Conservation (phyloP, 164 flowering plant genomes). For the Aristolochia fimbriata region DNA sequence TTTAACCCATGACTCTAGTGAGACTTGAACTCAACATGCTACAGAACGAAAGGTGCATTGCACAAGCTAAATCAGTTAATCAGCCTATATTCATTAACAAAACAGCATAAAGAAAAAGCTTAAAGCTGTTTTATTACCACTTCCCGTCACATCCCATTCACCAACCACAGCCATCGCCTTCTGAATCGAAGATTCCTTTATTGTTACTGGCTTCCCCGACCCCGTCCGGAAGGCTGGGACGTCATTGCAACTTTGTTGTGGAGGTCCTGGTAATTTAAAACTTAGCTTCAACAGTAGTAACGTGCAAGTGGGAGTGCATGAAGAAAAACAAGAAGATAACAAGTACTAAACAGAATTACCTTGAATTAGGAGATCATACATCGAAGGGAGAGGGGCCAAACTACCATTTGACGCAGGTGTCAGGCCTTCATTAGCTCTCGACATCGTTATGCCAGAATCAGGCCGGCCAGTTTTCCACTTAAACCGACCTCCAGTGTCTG, state of each 20-base stretch:
- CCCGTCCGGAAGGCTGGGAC: slow-evolving; percentile 64
- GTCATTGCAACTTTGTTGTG: slow-evolving; percentile 12
- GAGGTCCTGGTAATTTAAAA: slow-evolving; percentile 26
- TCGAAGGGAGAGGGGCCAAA: slow-evolving; percentile 47
- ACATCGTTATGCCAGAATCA: slow-evolving; percentile 3
- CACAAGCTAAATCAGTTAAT: not conserved
- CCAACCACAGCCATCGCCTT: slow-evolving; percentile 60
- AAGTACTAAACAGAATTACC: slow-evolving; percentile 18
- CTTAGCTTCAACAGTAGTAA: not conserved
- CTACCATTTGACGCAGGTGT: slow-evolving; percentile 5
- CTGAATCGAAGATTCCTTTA: slow-evolving; percentile 45
- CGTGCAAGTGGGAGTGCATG: not conserved
- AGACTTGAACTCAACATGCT: no score
- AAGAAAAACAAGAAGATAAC: not conserved
- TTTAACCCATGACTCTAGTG: not conserved
- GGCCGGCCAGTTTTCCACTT: slow-evolving; percentile 42
- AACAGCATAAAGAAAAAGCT: not conserved
- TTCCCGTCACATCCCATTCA: slow-evolving; percentile 17
- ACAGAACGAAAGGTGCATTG: no score
- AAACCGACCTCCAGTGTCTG: slow-evolving; percentile 40
- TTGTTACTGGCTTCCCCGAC: slow-evolving; percentile 42
- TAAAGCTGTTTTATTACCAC: slow-evolving; percentile 11
- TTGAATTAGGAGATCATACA: slow-evolving; percentile 55
- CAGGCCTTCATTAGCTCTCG: not conserved
- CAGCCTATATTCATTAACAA: not conserved